Base-by-base conservation (phyloP, 345 rosid species). In the Odontarrhena argentea region DNA sequence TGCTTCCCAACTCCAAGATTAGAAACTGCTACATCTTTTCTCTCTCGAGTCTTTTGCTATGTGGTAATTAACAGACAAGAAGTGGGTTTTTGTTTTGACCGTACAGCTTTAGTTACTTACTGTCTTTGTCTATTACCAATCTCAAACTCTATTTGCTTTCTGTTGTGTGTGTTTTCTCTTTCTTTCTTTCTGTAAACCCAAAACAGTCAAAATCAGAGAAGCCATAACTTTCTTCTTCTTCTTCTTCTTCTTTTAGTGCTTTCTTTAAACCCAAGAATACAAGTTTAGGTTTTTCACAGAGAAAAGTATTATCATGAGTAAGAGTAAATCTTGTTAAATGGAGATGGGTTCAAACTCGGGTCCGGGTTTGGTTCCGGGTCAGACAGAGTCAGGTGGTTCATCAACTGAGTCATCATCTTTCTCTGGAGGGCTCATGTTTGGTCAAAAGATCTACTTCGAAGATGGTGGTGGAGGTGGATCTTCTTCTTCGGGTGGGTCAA, bases 371-470 rank as follows among this genome's bases (percentile, higher is more conserved):
- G 82, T 60, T 70, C 79, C 51, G 82, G 71, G 43, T 59, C 63
- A 73, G 32, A 51, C 50, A 54, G 74, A 85, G 53, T 82, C 86
- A 0, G 84, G 79, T 61, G 79, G 76, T 85, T 77, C 80, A 71
- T 44, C 83, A 65, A 44, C 80, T 81, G 74, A 82, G 78, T 81
- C 84, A 1, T 78, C 81, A 57, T 78, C 88, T 13, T 80, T 86
- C 12, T 76, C 84, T 40, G 89, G 93, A 53, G 91, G 96, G 18
- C 80, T 93, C 69, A 87, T 82, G 70, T 89, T 92, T 72, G 89
- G 91, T 7, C 74, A 75, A 32, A 91, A 81, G 74, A 83, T 87
- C 75, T 93, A 93, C 79, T 93, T 93, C 60, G 91, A 90, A 80
- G 87, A 85, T 68, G 70, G 41, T 48, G 82, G 62, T 58, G 71